Evolutionary conservation across 306 rosid genomes (phyloP), one percentile per base, ranked within the genome.

Genomic region (Ormosia semicastrata): DNA sequence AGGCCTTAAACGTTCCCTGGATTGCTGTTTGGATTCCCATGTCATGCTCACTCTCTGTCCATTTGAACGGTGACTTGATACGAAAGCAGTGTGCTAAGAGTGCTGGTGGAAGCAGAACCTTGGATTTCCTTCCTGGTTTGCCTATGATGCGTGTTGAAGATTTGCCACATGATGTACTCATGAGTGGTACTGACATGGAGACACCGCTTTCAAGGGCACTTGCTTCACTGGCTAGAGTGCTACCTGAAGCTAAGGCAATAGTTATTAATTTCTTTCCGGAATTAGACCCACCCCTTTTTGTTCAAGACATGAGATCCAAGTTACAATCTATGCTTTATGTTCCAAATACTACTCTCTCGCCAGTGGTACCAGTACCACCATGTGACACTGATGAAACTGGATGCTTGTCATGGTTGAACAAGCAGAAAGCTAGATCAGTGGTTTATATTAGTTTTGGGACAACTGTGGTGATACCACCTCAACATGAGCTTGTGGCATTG

Each of bases 51-150:
- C 70, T 85, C 3, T 82, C 85, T 46, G 71, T 72, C 3, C 86
- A 78, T 15, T 15, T 85, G 14, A n/a, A 85, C 56, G 73, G 71
- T 1, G 69, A 72, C 32, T 14, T 64, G 12, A 80, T 89, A 9
- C 80, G 77, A 33, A 2, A 82, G 2, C 40, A 12, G n/a, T 13
- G 12, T 46, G 56, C 3, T 3, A 4, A 8, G 0, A 37, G 36
- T n/a, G 30, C 11, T 33, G 41, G 49, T 2, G n/a, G n/a, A n/a
- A 62, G 29, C 2, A 43, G 15, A 44, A 53, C 80, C 29, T 33
- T 89, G 13, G 87, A 76, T 29, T 47, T 82, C 33, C 32, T 89
- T 68, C 87, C 89, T 2, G 85, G 92, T 14, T 66, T 87, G 74
- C 76, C 89, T 0, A 5, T 14, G 5, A 56, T 82, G 46, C 60